phyloP scores from a whole-genome alignment of 2,329 filamentous ascomycete genomes.

The Talaromyces sp. region DNA sequence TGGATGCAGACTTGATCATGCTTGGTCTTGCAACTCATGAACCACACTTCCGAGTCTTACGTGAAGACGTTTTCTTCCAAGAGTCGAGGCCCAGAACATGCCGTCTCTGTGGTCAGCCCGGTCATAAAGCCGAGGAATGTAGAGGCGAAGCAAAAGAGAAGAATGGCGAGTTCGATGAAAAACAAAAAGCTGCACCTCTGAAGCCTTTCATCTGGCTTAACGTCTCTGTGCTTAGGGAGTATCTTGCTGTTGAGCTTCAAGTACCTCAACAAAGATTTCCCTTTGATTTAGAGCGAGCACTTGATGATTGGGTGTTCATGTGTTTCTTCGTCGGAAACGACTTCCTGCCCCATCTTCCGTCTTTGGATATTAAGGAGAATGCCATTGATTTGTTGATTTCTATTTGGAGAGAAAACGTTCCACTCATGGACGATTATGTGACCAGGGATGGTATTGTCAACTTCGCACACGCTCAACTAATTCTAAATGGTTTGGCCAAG shows the following conservation, averaged over 20 bases:
- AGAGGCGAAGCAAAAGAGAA: constrained; percentile 74
- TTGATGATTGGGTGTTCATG: constrained; percentile 99
- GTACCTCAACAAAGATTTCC: constrained; percentile 78
- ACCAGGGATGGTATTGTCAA: constrained; percentile 94
- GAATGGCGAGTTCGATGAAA: constrained; percentile 75
- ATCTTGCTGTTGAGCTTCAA: constrained; percentile 82
- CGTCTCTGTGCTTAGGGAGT: constrained; percentile 86
- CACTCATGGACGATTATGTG: constrained; percentile 88
- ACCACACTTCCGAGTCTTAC: constrained; percentile 90
- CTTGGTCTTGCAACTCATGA: constrained; percentile 94
- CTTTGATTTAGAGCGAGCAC: constrained; percentile 87
- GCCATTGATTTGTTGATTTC: constrained; percentile 93
- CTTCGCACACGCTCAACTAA: constrained; percentile 78
- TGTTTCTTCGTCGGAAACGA: constrained; percentile 99
- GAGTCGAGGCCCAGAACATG: constrained; percentile 79
- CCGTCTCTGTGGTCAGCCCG: constrained; percentile 84
- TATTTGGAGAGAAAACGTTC: constrained; percentile 94
- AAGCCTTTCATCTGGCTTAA: constrained; percentile 99
- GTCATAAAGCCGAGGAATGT: constrained; percentile 85
- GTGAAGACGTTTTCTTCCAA: constrained; percentile 94
- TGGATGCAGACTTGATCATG: constrained; percentile 99
- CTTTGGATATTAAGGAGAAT: constrained; percentile 92
- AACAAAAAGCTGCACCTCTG: constrained; percentile 63
- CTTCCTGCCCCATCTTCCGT: constrained; percentile 95
- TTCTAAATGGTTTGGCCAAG: constrained; percentile 80